A percentile compares a stretch with the other conserved stretches of the same genome.
Evolutionary conservation across 2,329 filamentous ascomycete genomes (phyloP).

Genomic region (Hypoxylon sp.): DNA sequence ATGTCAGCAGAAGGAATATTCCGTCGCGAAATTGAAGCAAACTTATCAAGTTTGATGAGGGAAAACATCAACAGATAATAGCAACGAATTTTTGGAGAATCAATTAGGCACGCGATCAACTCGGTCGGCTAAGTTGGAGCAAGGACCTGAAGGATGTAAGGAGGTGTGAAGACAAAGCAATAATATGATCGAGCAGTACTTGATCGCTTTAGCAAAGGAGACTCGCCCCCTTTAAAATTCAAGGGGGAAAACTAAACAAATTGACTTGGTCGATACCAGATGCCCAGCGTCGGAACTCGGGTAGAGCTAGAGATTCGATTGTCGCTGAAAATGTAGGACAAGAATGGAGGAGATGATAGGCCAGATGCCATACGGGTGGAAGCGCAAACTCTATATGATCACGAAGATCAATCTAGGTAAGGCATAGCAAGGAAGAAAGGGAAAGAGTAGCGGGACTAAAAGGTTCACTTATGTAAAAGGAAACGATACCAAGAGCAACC

Average conservation of each 20-base stretch:
- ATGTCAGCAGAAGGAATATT: slow-evolving; percentile 44
- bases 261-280: neutral
- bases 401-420: slow-evolving; percentile 12
- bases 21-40: slow-evolving; percentile 26
- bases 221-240: slow-evolving; percentile 16
- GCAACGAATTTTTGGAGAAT: slow-evolving; percentile 15
- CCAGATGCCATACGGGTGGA: neutral
- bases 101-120: slow-evolving; percentile 27
- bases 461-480: slow-evolving; percentile 28
- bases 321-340: slow-evolving; percentile 10
- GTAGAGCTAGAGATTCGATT: slow-evolving; percentile 14
- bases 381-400: slow-evolving; percentile 28
- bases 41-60: slow-evolving; percentile 18
- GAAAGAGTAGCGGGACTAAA: slow-evolving; percentile 19
- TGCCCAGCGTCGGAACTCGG: slow-evolving; percentile 9
- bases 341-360: slow-evolving; percentile 4
- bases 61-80: slow-evolving; percentile 27
- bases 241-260: slow-evolving; percentile 21
- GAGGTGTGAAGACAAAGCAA: slow-evolving; percentile 29
- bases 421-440: slow-evolving; percentile 12
- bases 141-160: slow-evolving; percentile 19
- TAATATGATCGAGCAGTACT: slow-evolving; percentile 10
- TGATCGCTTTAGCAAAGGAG: slow-evolving; percentile 4
- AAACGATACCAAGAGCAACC: slow-evolving; percentile 9
- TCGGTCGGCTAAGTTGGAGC: slow-evolving; percentile 1